Evolutionary conservation across 164 flowering plant species (phyloP).

Genomic region (Vitis vinifera): ASM3070453v1 NC_081807.1:8689001-8689500

Average conservation of each 20-base stretch:
- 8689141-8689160: no score
- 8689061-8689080: no score
- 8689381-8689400: slow-evolving; percentile 76
- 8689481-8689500: no score
- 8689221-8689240: not conserved
- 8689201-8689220: not conserved
- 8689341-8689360: slow-evolving; percentile 93
- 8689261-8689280: slow-evolving; percentile 72
- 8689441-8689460: no score
- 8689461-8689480: no score
- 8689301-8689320: slow-evolving; percentile 88
- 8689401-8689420: slow-evolving; percentile 6
- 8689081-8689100: no score
- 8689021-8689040: no score
- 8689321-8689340: slow-evolving; percentile 91
- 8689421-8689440: not conserved
- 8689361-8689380: slow-evolving; percentile 86
- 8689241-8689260: slow-evolving; percentile 1
- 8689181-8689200: not conserved
- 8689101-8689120: no score
- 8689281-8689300: slow-evolving; percentile 75
- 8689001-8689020: no score
- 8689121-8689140: no score
- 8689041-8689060: no score
- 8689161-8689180: not conserved